Conservation (phyloP, 768 basidiomycete species). For the Boletus patriciae region DNA sequence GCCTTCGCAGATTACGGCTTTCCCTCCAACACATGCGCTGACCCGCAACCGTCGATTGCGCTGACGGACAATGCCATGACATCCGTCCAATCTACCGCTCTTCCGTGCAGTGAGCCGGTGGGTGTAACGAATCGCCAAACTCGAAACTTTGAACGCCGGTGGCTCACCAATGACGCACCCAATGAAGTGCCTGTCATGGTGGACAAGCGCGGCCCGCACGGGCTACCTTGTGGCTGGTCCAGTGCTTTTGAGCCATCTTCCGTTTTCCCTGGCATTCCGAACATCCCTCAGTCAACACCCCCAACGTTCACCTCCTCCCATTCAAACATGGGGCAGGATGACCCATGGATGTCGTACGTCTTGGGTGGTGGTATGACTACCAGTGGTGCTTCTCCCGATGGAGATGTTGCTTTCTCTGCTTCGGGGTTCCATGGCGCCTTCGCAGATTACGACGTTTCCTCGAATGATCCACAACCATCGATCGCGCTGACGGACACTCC, state of each 20-base stretch:
- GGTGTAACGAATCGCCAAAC: background rate
- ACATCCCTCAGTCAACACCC: background rate
- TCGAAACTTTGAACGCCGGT: conserved; percentile 9
- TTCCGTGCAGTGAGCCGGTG: background rate
- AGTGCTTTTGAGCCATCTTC: too few relatives aligned
- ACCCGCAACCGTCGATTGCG: background rate
- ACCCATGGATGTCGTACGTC: background rate
- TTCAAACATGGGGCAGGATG: background rate
- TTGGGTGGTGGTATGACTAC: background rate
- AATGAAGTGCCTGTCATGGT: conserved; percentile 1
- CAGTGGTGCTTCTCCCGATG: background rate
- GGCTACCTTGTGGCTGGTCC: too few relatives aligned
- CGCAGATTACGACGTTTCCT: background rate
- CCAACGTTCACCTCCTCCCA: background rate
- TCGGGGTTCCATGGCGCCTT: background rate
- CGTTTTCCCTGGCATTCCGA: background rate
- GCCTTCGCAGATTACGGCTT: background rate
- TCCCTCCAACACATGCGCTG: background rate
- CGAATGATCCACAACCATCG: background rate
- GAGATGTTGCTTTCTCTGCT: background rate
- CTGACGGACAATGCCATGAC: background rate
- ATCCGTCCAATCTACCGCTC: background rate
- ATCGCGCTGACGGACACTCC: background rate
- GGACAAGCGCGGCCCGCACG: conserved; percentile 9
- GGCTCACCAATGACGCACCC: conserved; percentile 3